These are phyloP conservation scores for Arachnopeziza araneosa DNA, from an alignment of 2,329 filamentous ascomycete species.

Conservation along the genomic window DNA sequence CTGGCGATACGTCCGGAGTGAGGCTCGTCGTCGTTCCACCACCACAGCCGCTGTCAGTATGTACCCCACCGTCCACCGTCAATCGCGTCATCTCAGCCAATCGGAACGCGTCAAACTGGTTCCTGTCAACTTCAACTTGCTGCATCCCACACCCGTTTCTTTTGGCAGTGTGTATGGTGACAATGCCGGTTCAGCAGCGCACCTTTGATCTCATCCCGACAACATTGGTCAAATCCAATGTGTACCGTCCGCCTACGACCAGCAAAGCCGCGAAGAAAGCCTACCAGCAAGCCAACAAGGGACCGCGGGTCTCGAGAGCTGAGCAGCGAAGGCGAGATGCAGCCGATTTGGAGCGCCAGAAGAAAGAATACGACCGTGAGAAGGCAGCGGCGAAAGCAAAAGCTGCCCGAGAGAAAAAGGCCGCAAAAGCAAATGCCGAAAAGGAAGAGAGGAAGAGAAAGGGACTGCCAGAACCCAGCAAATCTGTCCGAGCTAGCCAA, in stretches of 20 bases:
- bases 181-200: conserved; percentile 32
- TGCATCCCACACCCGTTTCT: not conserved
- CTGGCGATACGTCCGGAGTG: too few species aligned
- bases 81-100: not conserved
- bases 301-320: conserved; percentile 37
- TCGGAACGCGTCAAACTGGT: not conserved
- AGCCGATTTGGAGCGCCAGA: conserved; percentile 36
- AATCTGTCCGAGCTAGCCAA: conserved; percentile 48
- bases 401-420: conserved; percentile 48
- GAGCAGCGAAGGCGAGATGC: conserved; percentile 35
- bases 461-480: conserved; percentile 47
- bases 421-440: conserved; percentile 45
- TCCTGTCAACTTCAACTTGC: not conserved
- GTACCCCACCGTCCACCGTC: not conserved
- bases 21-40: not conserved
- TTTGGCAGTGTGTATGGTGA: not conserved
- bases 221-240: conserved; percentile 21
- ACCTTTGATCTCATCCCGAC: conserved; percentile 42
- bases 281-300: conserved; percentile 38
- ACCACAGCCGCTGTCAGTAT: not conserved
- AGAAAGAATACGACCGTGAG: conserved; percentile 51
- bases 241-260: conserved; percentile 39
- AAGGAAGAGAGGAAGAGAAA: conserved; percentile 45
- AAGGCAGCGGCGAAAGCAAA: conserved; percentile 47
- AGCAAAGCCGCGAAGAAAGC: conserved; percentile 43